Base-by-base conservation (phyloP, 306 rosid genomes). In the Senna tora region DNA sequence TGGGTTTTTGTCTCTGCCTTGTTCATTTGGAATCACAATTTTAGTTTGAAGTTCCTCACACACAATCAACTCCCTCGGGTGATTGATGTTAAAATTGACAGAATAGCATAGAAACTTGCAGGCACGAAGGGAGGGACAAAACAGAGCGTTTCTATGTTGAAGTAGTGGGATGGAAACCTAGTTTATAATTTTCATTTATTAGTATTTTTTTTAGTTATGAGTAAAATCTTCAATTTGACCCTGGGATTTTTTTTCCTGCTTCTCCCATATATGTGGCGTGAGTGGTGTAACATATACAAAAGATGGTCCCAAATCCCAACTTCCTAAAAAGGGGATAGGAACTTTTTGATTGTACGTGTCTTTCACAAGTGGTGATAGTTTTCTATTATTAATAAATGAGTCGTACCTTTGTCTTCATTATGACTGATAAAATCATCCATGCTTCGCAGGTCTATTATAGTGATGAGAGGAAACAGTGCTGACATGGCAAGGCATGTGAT, bases 401-500 rank as follows among this genome's bases (percentile, higher is more conserved):
- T 21, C 51, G 20, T 55, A 20, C 41, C 53, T 3, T 61, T 17
- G 30, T 59, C 16, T 42, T 64, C 14, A n/a, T 38, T 60, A 62
- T 4, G 9, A 22, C 30, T 57, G 41, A 19, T 56, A 11, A 33
- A 12, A 33, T 49, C 50, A 74, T 75, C 58, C 34, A 25, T 25
- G 33, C 45, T 57, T 57, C 81, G 73, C 84, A 95, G 99, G 82
- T 90, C 96, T 45, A 90, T 95, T 65, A 15, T 95, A 17, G 97
- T 92, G 75, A 88, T 92, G 99, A 95, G 99, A 71, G 99, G 99
- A 69, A 89, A 95, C 87, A 92, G 99, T 69, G 90, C 92, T 53
- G 99, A 95, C 80, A 92, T 84, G 91, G 96, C 99, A 39, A 85
- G 97, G 66, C 99, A 95, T n/a, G 99, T 95, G 64, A 95, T 92